Evolutionary conservation across 1,284 basidiomycete genomes (phyloP).

Genomic region (Fomitiporia mediterranea): DNA sequence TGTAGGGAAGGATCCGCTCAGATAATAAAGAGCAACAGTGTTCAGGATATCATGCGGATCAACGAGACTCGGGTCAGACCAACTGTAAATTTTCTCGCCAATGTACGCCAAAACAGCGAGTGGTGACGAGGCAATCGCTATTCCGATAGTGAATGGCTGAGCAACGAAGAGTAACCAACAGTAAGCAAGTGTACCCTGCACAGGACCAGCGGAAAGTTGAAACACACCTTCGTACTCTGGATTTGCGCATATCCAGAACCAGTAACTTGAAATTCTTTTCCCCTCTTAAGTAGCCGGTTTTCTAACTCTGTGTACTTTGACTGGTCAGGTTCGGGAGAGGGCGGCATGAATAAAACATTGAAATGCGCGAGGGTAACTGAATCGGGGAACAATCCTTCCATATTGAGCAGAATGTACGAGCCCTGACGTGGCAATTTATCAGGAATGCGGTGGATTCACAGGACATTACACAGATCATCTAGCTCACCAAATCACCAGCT

Average conservation of each 20-base stretch:
- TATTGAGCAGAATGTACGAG: conserved; percentile 21
- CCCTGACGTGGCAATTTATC: conserved; percentile 18
- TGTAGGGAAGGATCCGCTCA: conserved; percentile 22
- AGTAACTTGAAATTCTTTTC: conserved; percentile 15
- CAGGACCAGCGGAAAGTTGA: no score
- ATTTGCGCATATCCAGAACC: conserved; percentile 23
- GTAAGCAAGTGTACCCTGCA: no score
- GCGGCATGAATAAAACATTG: conserved; percentile 22
- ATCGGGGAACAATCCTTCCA: conserved; percentile 20
- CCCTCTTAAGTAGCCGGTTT: conserved; percentile 14
- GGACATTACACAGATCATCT: no score
- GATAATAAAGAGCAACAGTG: conserved; percentile 25
- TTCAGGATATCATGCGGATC: conserved; percentile 22
- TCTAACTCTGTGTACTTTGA: conserved; percentile 12
- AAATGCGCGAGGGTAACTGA: conserved; percentile 22
- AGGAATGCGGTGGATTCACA: neutral
- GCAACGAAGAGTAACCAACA: neutral
- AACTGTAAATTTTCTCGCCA: conserved; percentile 25
- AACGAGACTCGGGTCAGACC: conserved; percentile 23
- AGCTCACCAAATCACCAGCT: conserved; percentile 25
- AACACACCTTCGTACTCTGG: conserved; percentile 22
- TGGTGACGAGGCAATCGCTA: conserved; percentile 23
- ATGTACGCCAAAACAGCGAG: conserved; percentile 24
- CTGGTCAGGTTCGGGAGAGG: neutral
- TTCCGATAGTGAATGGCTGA: conserved; percentile 25